phyloP scores from a whole-genome alignment of 2,329 filamentous ascomycete genomes.

The Ceratocystis variospora region DNA sequence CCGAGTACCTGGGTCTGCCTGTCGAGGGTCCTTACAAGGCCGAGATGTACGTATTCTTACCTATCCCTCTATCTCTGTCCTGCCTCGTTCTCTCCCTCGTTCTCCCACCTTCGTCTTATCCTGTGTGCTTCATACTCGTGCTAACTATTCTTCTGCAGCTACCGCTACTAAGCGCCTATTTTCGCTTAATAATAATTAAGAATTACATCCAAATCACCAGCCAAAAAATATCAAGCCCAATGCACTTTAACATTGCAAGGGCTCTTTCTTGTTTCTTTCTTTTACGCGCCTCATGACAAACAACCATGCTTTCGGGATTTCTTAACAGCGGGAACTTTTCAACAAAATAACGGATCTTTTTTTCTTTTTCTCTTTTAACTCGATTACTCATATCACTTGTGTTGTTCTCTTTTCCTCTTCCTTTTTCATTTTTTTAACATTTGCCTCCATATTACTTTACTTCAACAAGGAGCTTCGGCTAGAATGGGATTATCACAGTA shows the following conservation, averaged over 20 bases:
- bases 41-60: constrained; percentile 53
- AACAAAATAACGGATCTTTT: constrained; percentile 20
- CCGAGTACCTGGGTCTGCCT: constrained; percentile 83
- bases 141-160: constrained; percentile 24
- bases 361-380: constrained; percentile 9
- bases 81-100: background rate
- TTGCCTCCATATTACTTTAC: constrained; percentile 5
- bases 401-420: constrained; percentile 16
- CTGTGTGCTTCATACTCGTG: background rate
- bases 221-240: constrained; percentile 17
- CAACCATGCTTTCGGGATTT: constrained; percentile 19
- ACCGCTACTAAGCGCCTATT: constrained; percentile 32
- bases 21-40: constrained; percentile 88
- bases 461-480: constrained; percentile 15
- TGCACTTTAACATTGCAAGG: constrained; percentile 19
- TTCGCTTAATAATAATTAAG: constrained; percentile 22
- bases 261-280: constrained; percentile 12
- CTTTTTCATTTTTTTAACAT: constrained; percentile 21
- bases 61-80: background rate
- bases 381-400: too few species aligned
- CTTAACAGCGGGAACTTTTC: constrained; percentile 20
- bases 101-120: background rate
- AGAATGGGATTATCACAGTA: constrained; percentile 11
- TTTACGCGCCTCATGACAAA: constrained; percentile 19
- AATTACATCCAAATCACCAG: constrained; percentile 21